Conservation (phyloP, 495 filamentous ascomycete species). For the Penicillium ucsense region DNA sequence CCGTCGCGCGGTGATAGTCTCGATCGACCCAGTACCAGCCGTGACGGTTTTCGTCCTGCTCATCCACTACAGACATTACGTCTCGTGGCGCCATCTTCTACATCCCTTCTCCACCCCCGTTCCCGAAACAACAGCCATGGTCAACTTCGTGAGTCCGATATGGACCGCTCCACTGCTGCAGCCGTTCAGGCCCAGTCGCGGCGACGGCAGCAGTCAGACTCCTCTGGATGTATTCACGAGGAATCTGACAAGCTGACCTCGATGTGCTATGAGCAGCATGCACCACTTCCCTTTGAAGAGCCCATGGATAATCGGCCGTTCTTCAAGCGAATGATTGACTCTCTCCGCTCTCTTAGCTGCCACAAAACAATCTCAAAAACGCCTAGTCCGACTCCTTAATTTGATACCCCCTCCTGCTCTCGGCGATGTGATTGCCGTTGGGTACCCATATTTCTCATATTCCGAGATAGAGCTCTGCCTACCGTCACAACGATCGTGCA, state of each 20-base stretch:
- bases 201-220: slow-evolving; percentile 26
- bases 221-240: slow-evolving; percentile 13
- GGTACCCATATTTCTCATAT: too few relatives aligned
- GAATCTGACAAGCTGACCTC: slow-evolving; percentile 24
- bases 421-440: too few relatives aligned
- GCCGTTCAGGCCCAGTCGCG: slow-evolving; percentile 31
- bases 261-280: slow-evolving; percentile 29
- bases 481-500: too few relatives aligned
- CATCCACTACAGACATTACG: slow-evolving; percentile 27
- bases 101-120: slow-evolving; percentile 23
- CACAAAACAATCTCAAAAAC: slow-evolving; percentile 16
- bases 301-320: slow-evolving; percentile 17
- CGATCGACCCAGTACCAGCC: slow-evolving; percentile 19
- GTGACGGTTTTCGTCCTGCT: slow-evolving; percentile 16
- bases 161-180: slow-evolving; percentile 30
- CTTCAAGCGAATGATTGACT: slow-evolving; percentile 25
- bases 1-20: slow-evolving; percentile 9
- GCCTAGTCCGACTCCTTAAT: slow-evolving; percentile 13
- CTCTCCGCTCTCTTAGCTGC: slow-evolving; percentile 25
- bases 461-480: too few relatives aligned
- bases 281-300: slow-evolving; percentile 10
- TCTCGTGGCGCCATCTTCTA: slow-evolving; percentile 31
- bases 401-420: background rate
- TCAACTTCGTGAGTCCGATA: slow-evolving; percentile 18
- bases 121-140: slow-evolving; percentile 21